phyloP scores from a whole-genome alignment of 2,329 filamentous ascomycete genomes.

The Pseudonectria foliicola region DNA sequence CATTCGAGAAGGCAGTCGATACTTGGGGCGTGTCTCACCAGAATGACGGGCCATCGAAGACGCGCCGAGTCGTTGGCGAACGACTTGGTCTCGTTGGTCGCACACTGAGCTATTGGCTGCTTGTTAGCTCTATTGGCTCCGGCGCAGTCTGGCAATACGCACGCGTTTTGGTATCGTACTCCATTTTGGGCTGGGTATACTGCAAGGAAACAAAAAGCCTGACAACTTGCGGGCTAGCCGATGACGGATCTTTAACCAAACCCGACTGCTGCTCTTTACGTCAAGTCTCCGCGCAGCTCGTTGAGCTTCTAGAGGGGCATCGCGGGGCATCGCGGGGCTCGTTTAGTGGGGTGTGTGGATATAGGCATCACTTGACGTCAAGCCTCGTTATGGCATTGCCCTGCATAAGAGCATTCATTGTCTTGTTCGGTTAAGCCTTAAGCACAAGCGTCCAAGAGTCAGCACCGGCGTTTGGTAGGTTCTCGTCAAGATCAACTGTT shows the following conservation, averaged over 20 bases:
- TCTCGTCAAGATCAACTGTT: no score
- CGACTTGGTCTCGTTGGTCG: constrained; percentile 73
- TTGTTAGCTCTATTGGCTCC: no score
- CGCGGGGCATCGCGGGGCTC: constrained; percentile 23
- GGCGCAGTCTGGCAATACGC: constrained; percentile 30
- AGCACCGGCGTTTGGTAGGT: no score
- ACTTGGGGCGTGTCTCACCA: constrained; percentile 48
- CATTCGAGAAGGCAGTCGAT: not conserved
- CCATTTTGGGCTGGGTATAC: constrained; percentile 43
- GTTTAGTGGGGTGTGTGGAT: constrained; percentile 15
- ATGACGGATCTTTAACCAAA: not conserved
- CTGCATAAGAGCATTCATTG: constrained; percentile 12
- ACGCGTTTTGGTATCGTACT: constrained; percentile 69
- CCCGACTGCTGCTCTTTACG: constrained; percentile 4
- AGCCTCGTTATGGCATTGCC: constrained; percentile 12
- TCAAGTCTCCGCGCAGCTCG: constrained; percentile 4
- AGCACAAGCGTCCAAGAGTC: no score
- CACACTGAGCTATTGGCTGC: constrained; percentile 57
- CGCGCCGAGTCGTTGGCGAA: constrained; percentile 82
- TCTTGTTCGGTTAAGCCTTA: no score
- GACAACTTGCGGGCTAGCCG: not conserved
- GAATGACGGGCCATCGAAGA: constrained; percentile 87
- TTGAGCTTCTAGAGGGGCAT: constrained; percentile 3
- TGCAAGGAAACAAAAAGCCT: not conserved
- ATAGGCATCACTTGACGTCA: constrained; percentile 19